Percentiles rank a stretch among this genome's conserved stretches.
Evolutionary conservation across 2,329 filamentous ascomycete species (phyloP).

Genomic region (Paecilomyces sp.): DNA sequence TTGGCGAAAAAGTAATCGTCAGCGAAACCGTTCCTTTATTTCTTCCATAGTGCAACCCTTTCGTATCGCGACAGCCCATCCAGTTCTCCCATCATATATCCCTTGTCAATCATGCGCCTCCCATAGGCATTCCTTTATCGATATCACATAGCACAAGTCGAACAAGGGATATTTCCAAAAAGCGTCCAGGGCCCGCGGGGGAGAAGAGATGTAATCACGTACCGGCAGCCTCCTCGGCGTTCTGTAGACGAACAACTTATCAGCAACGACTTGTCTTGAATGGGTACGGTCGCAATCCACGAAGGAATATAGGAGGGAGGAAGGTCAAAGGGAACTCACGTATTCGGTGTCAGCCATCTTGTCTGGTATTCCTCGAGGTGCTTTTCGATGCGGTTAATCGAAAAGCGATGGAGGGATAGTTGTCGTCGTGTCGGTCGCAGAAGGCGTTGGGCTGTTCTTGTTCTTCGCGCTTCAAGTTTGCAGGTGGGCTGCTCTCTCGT

Average conservation of each 20-base stretch:
- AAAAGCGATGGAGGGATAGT: conserved; percentile 35
- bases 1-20: conserved; percentile 20
- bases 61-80: conserved; percentile 1
- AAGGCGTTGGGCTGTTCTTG: conserved; percentile 21
- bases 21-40: conserved; percentile 15
- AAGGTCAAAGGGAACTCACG: conserved; percentile 52
- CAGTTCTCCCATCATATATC: conserved; percentile 8
- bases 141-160: not conserved
- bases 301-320: conserved; percentile 16
- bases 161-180: not conserved
- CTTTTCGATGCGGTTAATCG: conserved; percentile 37
- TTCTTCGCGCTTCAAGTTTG: conserved; percentile 20
- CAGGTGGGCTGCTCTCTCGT: conserved; percentile 32
- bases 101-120: conserved; percentile 3
- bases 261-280: conserved; percentile 16
- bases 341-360: conserved; percentile 86
- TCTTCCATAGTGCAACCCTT: conserved; percentile 8
- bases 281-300: not conserved
- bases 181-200: not conserved
- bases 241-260: conserved; percentile 48
- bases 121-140: not conserved
- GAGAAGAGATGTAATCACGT: conserved; percentile 30
- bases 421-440: conserved; percentile 34
- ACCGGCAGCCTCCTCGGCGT: conserved; percentile 92
- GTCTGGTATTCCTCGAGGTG: conserved; percentile 44